Evolutionary conservation across 257 asterid genomes (phyloP).

Genomic region (Ehretia macrophylla): DNA sequence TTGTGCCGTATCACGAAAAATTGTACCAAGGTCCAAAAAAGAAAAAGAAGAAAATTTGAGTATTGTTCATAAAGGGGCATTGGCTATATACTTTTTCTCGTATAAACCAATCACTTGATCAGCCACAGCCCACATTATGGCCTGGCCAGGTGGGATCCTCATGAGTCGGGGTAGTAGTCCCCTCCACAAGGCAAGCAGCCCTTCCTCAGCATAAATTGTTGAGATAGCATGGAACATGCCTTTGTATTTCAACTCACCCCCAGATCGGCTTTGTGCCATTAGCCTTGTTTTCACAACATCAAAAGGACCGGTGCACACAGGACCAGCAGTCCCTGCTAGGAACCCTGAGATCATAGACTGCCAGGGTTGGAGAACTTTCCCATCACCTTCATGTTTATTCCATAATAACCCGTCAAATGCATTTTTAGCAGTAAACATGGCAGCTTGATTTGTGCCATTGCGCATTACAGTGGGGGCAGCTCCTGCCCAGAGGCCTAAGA

Average conservation of each 20-base stretch:
- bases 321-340: slow-evolving; percentile 95
- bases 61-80: slow-evolving; percentile 20
- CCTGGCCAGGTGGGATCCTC: slow-evolving; percentile 99
- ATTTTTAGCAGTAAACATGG: slow-evolving; percentile 94
- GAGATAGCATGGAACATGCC: slow-evolving; percentile 91
- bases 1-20: too few species aligned
- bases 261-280: slow-evolving; percentile 85
- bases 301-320: slow-evolving; percentile 92
- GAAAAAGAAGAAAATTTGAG: background rate
- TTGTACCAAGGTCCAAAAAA: too few species aligned
- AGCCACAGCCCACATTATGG: slow-evolving; percentile 95
- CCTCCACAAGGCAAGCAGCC: slow-evolving; percentile 77
- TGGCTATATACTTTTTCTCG: slow-evolving; percentile 55
- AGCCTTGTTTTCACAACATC: slow-evolving; percentile 97
- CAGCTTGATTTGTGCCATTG: slow-evolving; percentile 96
- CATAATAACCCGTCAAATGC: slow-evolving; percentile 74
- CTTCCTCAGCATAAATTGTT: slow-evolving; percentile 81
- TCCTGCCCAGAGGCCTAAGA: slow-evolving; percentile 90
- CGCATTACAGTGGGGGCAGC: slow-evolving; percentile 98
- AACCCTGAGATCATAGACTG: slow-evolving; percentile 97
- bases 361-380: slow-evolving; percentile 75
- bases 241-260: slow-evolving; percentile 63
- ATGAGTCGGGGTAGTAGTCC: slow-evolving; percentile 87
- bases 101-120: slow-evolving; percentile 88
- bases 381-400: slow-evolving; percentile 85